These are phyloP conservation scores for Blastocystis sp. DNA, from an alignment of 352 stramenopile species.

Conservation along the genomic window DNA sequence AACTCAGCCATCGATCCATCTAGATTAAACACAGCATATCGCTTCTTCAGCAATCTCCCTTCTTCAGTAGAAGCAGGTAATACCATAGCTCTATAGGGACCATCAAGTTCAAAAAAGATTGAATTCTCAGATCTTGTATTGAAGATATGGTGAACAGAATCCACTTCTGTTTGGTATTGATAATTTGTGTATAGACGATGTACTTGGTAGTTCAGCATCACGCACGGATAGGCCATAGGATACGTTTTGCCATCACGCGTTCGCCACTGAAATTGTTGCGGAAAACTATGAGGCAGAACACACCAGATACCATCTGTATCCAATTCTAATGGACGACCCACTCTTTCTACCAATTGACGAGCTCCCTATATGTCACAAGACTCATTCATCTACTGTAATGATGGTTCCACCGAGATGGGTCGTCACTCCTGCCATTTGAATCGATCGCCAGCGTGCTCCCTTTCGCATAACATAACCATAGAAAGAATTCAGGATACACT, in stretches of 20 bases:
- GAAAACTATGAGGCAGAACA: conserved; percentile 93
- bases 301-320: conserved; percentile 99
- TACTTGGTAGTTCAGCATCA: conserved; percentile 97
- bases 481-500: conserved; percentile 99
- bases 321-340: conserved; percentile 92
- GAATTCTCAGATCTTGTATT: conserved; percentile 88
- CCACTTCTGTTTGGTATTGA: conserved; percentile 82
- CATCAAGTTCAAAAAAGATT: conserved; percentile 99
- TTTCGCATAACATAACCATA: conserved; percentile 99
- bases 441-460: conserved; percentile 93
- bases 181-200: conserved; percentile 97
- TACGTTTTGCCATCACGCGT: conserved; percentile 73
- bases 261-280: conserved; percentile 89
- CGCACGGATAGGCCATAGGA: conserved; percentile 91
- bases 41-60: conserved; percentile 95
- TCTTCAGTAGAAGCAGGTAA: conserved; percentile 94
- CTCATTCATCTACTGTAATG: conserved; percentile 74
- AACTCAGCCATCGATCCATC: conserved; percentile 82
- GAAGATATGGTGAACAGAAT: conserved; percentile 76
- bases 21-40: conserved; percentile 87
- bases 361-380: conserved; percentile 64
- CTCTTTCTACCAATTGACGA: conserved; percentile 77
- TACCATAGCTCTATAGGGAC: conserved; percentile 92
- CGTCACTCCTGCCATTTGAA: conserved; percentile 99
- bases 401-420: conserved; percentile 95